phyloP scores from a whole-genome alignment of 2,329 filamentous ascomycete genomes.

The Colletotrichum sublineola region DNA sequence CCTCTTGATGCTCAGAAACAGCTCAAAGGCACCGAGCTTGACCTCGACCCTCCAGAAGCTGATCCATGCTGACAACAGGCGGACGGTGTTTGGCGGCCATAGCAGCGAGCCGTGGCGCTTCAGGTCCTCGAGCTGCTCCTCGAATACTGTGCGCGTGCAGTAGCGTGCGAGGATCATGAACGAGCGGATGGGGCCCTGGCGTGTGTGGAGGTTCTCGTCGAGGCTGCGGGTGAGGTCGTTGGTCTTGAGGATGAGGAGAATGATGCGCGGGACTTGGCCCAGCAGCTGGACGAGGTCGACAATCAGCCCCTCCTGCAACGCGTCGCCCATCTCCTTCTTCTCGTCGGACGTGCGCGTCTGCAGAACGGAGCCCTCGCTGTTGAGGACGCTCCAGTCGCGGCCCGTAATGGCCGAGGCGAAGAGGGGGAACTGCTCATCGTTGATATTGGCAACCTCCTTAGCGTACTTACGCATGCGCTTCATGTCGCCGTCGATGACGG shows the following conservation, averaged over 20 bases:
- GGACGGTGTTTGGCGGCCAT: conserved; percentile 68
- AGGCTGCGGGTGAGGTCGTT: conserved; percentile 95
- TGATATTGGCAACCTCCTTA: conserved; percentile 88
- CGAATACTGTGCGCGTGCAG: conserved; percentile 74
- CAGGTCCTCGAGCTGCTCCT: conserved; percentile 73
- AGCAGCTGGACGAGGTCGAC: conserved; percentile 90
- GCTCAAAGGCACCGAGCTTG: conserved; percentile 74
- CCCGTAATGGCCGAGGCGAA: conserved; percentile 98
- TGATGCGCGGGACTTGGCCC: conserved; percentile 89
- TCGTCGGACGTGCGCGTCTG: conserved; percentile 78
- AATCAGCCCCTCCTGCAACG: conserved; percentile 88
- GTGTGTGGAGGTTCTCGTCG: conserved; percentile 89
- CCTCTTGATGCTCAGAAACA: conserved; percentile 70
- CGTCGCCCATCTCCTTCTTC: conserved; percentile 86
- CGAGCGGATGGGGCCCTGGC: conserved; percentile 72
- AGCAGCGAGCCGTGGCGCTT: conserved; percentile 65
- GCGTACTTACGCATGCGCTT: conserved; percentile 88
- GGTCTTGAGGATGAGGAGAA: conserved; percentile 95
- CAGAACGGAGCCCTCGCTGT: conserved; percentile 58
- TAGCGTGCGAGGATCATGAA: conserved; percentile 79
- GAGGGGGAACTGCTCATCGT: conserved; percentile 90
- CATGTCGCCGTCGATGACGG: conserved; percentile 92
- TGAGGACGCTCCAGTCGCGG: conserved; percentile 84
- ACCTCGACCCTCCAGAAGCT: conserved; percentile 71
- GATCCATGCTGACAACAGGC: conserved; percentile 69